phyloP scores from a whole-genome alignment of 116 monocot genomes.

The Iris pallida region DNA sequence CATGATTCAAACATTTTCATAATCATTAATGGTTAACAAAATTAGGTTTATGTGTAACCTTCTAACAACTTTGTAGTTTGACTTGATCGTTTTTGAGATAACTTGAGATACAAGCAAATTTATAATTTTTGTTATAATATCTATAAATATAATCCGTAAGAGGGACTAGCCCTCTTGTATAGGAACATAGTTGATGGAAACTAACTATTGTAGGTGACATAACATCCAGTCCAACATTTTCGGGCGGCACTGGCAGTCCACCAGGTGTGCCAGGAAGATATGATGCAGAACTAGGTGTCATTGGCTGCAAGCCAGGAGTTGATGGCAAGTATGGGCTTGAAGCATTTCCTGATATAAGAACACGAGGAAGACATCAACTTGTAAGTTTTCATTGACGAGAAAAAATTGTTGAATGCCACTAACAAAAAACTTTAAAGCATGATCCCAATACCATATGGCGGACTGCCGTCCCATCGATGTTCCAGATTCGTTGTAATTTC shows the following conservation, averaged over 20 bases:
- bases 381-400: neutral
- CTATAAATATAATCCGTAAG: too few species aligned
- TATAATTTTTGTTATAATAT: too few species aligned
- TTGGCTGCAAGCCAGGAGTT: conserved; percentile 89
- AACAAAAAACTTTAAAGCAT: neutral
- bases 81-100: too few species aligned
- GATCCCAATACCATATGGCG: conserved; percentile 55
- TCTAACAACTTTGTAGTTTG: too few species aligned
- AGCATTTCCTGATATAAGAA: conserved; percentile 59
- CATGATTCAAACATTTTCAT: too few species aligned
- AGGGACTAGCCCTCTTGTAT: too few species aligned
- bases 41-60: too few species aligned
- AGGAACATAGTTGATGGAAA: conserved; percentile 3
- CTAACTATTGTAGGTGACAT: conserved; percentile 89
- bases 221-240: conserved; percentile 83
- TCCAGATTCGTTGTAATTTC: conserved; percentile 66
- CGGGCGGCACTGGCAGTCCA: conserved; percentile 97
- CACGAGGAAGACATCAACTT: neutral
- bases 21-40: too few species aligned
- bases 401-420: neutral
- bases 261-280: conserved; percentile 99
- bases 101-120: too few species aligned
- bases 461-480: conserved; percentile 75
- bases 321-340: conserved; percentile 92
- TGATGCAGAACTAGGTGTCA: conserved; percentile 78